Conservation (phyloP, 129 eudicot genomes). For the Sambucus nigra region DNA sequence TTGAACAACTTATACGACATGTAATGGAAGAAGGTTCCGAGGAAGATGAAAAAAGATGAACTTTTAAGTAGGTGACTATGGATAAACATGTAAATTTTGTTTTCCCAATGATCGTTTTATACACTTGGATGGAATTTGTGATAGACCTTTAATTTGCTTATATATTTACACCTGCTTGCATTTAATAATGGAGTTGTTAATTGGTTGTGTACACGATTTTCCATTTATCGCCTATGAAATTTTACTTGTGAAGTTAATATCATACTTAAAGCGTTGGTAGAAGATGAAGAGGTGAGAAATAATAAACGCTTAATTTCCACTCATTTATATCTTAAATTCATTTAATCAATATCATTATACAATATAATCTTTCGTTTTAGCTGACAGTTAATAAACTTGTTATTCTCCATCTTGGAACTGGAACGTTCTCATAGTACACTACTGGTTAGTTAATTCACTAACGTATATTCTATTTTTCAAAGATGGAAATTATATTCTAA, state of each 20-base stretch:
- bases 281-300: conserved; percentile 76
- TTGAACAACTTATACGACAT: conserved; percentile 69
- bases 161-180: background rate
- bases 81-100: conserved; percentile 7
- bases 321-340: background rate
- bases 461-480: conserved; percentile 32
- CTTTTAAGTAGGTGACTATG: conserved; percentile 58
- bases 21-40: conserved; percentile 87
- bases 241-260: conserved; percentile 91
- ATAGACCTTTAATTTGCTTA: background rate
- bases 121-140: conserved; percentile 3
- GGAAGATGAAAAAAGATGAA: conserved; percentile 67
- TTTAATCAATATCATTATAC: background rate
- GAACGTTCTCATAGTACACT: conserved; percentile 60
- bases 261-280: conserved; percentile 81
- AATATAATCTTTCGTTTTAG: conserved; percentile 5
- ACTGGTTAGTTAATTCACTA: conserved; percentile 90
- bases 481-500: background rate
- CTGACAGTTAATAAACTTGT: conserved; percentile 72
- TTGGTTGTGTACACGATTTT: conserved; percentile 46
- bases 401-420: conserved; percentile 84
- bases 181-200: conserved; percentile 4
- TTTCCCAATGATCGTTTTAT: conserved; percentile 9
- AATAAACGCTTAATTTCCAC: background rate
- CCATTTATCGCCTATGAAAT: conserved; percentile 95